Base-by-base conservation (phyloP, 352 stramenopile species). In the Phytopythium oedochilum region DNA sequence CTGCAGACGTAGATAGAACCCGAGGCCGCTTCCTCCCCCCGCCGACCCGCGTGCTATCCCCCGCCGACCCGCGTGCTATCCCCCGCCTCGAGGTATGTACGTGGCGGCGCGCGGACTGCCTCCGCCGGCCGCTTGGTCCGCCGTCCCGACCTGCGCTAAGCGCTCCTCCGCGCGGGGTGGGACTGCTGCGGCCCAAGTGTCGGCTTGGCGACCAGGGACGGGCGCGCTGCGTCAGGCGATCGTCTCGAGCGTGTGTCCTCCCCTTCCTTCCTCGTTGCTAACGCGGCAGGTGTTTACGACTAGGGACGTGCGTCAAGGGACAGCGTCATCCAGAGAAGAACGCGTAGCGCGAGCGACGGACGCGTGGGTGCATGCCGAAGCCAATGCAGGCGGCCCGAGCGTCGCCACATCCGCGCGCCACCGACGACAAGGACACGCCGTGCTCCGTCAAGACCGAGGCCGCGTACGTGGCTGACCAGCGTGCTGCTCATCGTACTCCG, bases 381-480 rank as follows among this genome's bases (percentile, higher is more conserved):
- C 44, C 44, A 18, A 51, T 32, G 44, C 26, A 36, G 26, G 6
- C 18, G 44, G 26, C 8, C 2, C 44, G 23, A 12, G 44, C 26
- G 26, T 51, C 44, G 29, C 29, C 44, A 17, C 44, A 14, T 17
- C 15, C 44, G n/a, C 44, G 44, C 26, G 40, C 18, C 20, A 47
- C 34, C 26, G 20, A 6, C 34, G 40, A 20, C 15, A 50, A 32
- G 29, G 22, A 22, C 10, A 38, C 44, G 44, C 44, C 57, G 25
- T 60, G 62, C 57, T 59, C 60, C 14, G 53, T 52, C 22, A 42
- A 25, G 29, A 51, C 43, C 1, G 28, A 58, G 17, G 43, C 31
- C 17, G 23, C 35, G 49, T 55, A 38, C 5, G 49, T 55, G 49
- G 20, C 20, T 45, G 39, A 10, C n/a, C 2, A 28, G 10, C 2